Percentiles rank a stretch among this genome's conserved stretches.
Evolutionary conservation across 2,329 filamentous ascomycete species (phyloP).

Genomic region (Talaromyces sp.): DNA sequence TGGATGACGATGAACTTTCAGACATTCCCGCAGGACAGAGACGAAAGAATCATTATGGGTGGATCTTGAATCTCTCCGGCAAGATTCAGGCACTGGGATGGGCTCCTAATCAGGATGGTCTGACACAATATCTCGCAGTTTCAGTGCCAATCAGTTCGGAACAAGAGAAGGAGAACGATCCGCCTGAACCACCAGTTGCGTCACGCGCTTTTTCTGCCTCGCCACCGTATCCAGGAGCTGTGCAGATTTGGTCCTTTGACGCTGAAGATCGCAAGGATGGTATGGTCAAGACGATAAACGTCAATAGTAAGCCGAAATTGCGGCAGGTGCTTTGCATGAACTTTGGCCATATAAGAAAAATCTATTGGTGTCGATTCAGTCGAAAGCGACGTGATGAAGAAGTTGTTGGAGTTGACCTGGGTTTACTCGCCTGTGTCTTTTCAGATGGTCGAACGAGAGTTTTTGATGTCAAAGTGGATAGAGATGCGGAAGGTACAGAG

Average conservation of each 20-base stretch:
- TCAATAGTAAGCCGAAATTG: slow-evolving; percentile 44
- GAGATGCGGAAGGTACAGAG: slow-evolving; percentile 28
- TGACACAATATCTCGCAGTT: slow-evolving; percentile 57
- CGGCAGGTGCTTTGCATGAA: slow-evolving; percentile 53
- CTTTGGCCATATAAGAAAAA: slow-evolving; percentile 54
- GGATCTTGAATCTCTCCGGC: slow-evolving; percentile 56
- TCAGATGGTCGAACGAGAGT: slow-evolving; percentile 57
- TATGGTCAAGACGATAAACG: slow-evolving; percentile 42
- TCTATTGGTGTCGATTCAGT: slow-evolving; percentile 57
- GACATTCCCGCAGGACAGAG: slow-evolving; percentile 15
- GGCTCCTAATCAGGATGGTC: slow-evolving; percentile 44
- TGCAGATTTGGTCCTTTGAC: slow-evolving; percentile 59
- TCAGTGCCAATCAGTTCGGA: slow-evolving; percentile 39
- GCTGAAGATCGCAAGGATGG: slow-evolving; percentile 33
- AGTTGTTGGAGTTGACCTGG: slow-evolving; percentile 39
- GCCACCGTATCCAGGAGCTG: slow-evolving; percentile 46
- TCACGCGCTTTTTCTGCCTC: slow-evolving; percentile 53
- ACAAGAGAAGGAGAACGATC: slow-evolving; percentile 33
- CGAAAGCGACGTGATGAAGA: slow-evolving; percentile 32
- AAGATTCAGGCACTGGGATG: slow-evolving; percentile 51
- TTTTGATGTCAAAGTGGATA: slow-evolving; percentile 47
- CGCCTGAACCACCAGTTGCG: slow-evolving; percentile 30
- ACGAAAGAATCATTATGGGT: slow-evolving; percentile 42
- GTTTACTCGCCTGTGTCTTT: slow-evolving; percentile 56
- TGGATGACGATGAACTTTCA: slow-evolving; percentile 1